Base-by-base conservation (phyloP, 1,284 basidiomycete genomes). In the Hortiboletus rubellus region DNA sequence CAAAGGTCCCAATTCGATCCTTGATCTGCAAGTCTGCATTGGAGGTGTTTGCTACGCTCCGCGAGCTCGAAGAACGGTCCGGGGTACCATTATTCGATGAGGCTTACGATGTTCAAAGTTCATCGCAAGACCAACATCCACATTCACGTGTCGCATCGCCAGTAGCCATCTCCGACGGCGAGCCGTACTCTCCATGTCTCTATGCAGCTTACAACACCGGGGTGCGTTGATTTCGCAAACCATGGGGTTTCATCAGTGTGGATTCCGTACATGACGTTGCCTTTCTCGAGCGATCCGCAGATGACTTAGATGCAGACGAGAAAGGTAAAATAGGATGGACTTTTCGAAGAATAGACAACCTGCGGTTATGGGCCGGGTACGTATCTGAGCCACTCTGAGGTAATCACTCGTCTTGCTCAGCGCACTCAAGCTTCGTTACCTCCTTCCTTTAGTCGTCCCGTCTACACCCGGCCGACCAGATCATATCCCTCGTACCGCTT, bases 231-330 rank as follows among this genome's bases (percentile, higher is more conserved):
- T 94, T 91, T 10, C 83, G 84, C 50, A 85, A 89, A 62, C 90
- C 91, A 3, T 96, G 93, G 92, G 94, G 93, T 0, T 95, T 89
- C 71, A 89, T 96, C 54, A 88, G 82, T 54, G 76, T 80, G 34
- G 83, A 88, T 57, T 82, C 85, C 4, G 86, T 96, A 22, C 93
- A 96, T 66, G 89, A 92, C 65, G 85, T 94, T 44, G 72, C 85
- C 22, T 76, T 80, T 3, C 78, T 92, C 37, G 85, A 91, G 65
- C 74, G 73, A 50, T 76, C 65, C 10, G 70, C 66, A 12, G 71
- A 72, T 36, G 72, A 64, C n/a, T 72, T 72, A 34, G 74, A 74
- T 52, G 71, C 70, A 15, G 79, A 74, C 45, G 62, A 71, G 30
- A 67, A 63, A 33, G 50, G 50, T 6, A 75, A 76, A 70, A 80